phyloP scores from a whole-genome alignment of 192 early-diverging fungal genomes.

The Coemansia sp. region DNA sequence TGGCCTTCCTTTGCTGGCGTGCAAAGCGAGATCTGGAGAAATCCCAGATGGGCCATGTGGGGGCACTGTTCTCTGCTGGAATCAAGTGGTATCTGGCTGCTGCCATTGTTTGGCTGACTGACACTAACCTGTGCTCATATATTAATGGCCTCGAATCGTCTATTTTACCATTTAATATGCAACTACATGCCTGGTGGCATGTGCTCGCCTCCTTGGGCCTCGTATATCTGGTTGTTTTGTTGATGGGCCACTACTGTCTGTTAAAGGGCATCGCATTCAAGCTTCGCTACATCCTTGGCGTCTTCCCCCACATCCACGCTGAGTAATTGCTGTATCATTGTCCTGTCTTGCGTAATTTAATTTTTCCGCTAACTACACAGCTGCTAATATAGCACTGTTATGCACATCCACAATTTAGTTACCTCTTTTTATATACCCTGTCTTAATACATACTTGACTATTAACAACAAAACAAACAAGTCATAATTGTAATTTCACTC shows the following conservation, averaged over 20 bases:
- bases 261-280: slow-evolving; percentile 39
- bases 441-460: neutral
- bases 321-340: slow-evolving; percentile 3
- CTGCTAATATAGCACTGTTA: no score
- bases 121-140: slow-evolving; percentile 48
- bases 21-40: slow-evolving; percentile 35
- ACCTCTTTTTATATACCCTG: neutral
- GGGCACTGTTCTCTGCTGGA: slow-evolving; percentile 35
- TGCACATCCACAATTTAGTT: no score
- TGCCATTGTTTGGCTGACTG: slow-evolving; percentile 35
- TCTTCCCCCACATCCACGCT: slow-evolving; percentile 45
- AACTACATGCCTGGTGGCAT: slow-evolving; percentile 69
- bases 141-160: slow-evolving; percentile 52
- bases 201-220: slow-evolving; percentile 60
- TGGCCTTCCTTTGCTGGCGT: slow-evolving; percentile 41
- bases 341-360: slow-evolving; percentile 10
- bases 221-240: slow-evolving; percentile 58
- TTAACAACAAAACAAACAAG: neutral
- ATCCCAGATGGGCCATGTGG: slow-evolving; percentile 32
- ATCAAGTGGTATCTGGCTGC: slow-evolving; percentile 32
- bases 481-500: neutral
- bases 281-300: slow-evolving; percentile 18
- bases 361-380: no score
- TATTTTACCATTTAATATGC: slow-evolving; percentile 54
- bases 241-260: slow-evolving; percentile 55